Conservation (phyloP, 2,329 filamentous ascomycete genomes). For the Ceratocystis destructans region DNA sequence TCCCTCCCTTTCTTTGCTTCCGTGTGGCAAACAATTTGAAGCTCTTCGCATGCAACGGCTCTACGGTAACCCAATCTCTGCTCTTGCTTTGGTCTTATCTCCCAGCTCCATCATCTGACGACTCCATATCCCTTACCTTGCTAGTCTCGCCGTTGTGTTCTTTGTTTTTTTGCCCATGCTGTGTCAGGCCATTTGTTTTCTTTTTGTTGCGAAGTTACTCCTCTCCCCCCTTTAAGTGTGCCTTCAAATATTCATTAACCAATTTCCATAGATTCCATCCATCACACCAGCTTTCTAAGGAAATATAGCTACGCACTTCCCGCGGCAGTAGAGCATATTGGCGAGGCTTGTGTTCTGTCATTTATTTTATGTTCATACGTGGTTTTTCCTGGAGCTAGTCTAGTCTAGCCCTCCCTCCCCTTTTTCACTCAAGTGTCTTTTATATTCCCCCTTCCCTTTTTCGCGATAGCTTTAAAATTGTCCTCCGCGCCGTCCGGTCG, state of each 20-base stretch:
- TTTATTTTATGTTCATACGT: too few relatives aligned
- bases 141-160: neutral
- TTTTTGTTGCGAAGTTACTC: neutral
- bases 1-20: neutral
- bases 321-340: too few relatives aligned
- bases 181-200: slow-evolving; percentile 5
- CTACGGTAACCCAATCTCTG: neutral
- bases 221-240: neutral
- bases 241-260: neutral
- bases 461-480: too few relatives aligned
- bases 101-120: neutral
- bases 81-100: neutral
- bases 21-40: neutral
- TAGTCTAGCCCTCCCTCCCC: too few relatives aligned
- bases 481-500: too few relatives aligned
- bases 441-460: too few relatives aligned
- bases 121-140: neutral
- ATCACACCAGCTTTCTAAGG: too few relatives aligned
- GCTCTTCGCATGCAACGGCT: neutral
- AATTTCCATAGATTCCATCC: neutral
- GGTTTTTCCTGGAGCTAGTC: too few relatives aligned
- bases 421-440: too few relatives aligned
- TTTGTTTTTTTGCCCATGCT: neutral
- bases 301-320: too few relatives aligned
- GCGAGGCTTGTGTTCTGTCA: too few relatives aligned